Percentiles rank a stretch among this genome's conserved stretches.
phyloP scores from a whole-genome alignment of 2,329 filamentous ascomycete species.

The Fusarium sp. region DNA sequence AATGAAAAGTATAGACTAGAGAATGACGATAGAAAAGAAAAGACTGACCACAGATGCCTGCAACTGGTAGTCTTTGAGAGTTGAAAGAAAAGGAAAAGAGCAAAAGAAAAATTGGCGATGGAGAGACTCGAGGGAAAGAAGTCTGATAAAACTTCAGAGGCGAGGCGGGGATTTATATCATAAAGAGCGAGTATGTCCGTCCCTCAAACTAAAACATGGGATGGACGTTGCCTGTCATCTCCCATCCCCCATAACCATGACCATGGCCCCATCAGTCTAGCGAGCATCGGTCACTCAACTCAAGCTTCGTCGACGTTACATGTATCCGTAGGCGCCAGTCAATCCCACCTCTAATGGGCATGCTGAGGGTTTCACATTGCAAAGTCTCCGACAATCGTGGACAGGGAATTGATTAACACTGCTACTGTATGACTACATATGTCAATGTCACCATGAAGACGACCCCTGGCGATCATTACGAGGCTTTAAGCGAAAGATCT shows the following conservation, averaged over 20 bases:
- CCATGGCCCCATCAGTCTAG: background rate
- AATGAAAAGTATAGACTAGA: slow-evolving; percentile 16
- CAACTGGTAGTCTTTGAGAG: slow-evolving; percentile 41
- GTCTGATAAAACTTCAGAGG: slow-evolving; percentile 6
- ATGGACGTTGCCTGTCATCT: slow-evolving; percentile 18
- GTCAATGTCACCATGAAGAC: background rate
- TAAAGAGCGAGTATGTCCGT: background rate
- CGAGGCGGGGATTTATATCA: slow-evolving; percentile 36
- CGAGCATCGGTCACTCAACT: background rate
- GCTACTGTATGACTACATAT: background rate
- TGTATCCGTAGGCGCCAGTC: slow-evolving; percentile 17
- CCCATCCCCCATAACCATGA: slow-evolving; percentile 8
- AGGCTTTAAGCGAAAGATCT: slow-evolving; percentile 43
- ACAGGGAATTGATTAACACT: slow-evolving; percentile 20
- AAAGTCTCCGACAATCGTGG: slow-evolving; percentile 30
- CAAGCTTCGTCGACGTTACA: slow-evolving; percentile 21
- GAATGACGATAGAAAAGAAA: slow-evolving; percentile 33
- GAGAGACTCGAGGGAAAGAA: slow-evolving; percentile 22
- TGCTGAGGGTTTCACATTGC: slow-evolving; percentile 41
- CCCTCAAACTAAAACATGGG: slow-evolving; percentile 4
- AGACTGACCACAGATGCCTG: slow-evolving; percentile 45
- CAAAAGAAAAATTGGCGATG: slow-evolving; percentile 38
- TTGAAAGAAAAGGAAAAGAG: slow-evolving; percentile 43
- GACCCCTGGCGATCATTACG: slow-evolving; percentile 38
- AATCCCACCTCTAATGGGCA: slow-evolving; percentile 31